Percentiles rank a stretch among this genome's conserved stretches.
phyloP scores from a whole-genome alignment of 1,139 yeast species.

The Debaryomyces fabryi region DNA sequence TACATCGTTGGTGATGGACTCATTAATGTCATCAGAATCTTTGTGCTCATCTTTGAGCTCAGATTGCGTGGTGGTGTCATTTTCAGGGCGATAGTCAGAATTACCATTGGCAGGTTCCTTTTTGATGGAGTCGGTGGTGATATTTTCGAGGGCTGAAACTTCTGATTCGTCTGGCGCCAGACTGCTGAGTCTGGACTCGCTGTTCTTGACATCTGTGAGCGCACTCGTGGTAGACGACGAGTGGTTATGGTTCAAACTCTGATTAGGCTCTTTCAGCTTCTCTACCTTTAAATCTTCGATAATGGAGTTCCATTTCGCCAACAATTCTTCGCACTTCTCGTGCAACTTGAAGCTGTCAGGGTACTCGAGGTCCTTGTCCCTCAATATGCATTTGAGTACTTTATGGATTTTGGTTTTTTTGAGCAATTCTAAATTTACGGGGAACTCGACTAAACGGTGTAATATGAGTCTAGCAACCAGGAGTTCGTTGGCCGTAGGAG shows the following conservation, averaged over 20 bases:
- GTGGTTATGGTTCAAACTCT: neutral
- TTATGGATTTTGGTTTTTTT: constrained; percentile 57
- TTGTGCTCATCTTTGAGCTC: neutral
- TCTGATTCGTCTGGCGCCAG: constrained; percentile 35
- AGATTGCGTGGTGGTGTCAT: neutral
- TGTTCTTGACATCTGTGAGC: constrained; percentile 10
- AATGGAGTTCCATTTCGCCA: constrained; percentile 47
- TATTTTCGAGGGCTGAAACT: constrained; percentile 24
- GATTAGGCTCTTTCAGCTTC: constrained; percentile 20
- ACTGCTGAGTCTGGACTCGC: constrained; percentile 15
- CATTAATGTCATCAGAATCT: constrained; percentile 3
- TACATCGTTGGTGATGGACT: constrained; percentile 3
- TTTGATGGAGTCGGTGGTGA: constrained; percentile 7
- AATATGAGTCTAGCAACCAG: constrained; percentile 54
- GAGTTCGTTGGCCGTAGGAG: constrained; percentile 57
- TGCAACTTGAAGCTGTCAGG: constrained; percentile 52
- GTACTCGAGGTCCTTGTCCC: constrained; percentile 43
- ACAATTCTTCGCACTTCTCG: constrained; percentile 45
- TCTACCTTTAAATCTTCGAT: constrained; percentile 41
- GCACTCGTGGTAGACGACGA: neutral
- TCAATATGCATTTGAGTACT: constrained; percentile 52
- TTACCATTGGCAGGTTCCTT: neutral
- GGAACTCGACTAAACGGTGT: constrained; percentile 51
- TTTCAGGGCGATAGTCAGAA: neutral
- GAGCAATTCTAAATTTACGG: constrained; percentile 57